These are phyloP conservation scores for Phycomyces blakesleeanus DNA, from an alignment of 192 early-diverging fungal species.

Conservation along the genomic window DNA sequence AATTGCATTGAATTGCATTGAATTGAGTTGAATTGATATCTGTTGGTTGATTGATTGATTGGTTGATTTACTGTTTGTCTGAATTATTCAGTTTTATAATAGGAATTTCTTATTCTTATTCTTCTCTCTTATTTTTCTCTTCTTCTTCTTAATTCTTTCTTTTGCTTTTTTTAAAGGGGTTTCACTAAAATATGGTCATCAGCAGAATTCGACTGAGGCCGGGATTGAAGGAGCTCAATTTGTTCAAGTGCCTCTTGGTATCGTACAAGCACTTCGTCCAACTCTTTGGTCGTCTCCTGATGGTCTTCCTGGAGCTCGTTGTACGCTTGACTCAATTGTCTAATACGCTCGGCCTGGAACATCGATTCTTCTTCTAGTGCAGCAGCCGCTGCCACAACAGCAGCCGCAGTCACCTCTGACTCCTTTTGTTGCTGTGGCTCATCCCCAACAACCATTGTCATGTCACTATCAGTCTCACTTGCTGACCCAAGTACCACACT, in stretches of 20 bases:
- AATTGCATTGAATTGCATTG: too few species aligned
- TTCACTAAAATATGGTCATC: background rate
- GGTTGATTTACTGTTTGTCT: too few species aligned
- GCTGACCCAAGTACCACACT: background rate
- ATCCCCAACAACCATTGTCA: background rate
- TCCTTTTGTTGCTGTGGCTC: slow-evolving; percentile 5
- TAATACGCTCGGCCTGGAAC: slow-evolving; percentile 4
- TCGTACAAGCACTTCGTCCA: slow-evolving; percentile 17
- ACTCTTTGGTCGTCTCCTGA: slow-evolving; percentile 21
- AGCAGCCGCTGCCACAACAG: slow-evolving; percentile 9
- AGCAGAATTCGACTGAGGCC: background rate
- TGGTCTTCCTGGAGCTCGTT: slow-evolving; percentile 8
- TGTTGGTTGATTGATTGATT: too few species aligned
- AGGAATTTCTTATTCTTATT: too few species aligned
- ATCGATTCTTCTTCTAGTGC: background rate
- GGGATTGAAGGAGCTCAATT: slow-evolving; percentile 1
- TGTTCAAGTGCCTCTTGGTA: slow-evolving; percentile 28
- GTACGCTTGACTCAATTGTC: background rate
- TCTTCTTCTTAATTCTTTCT: too few species aligned
- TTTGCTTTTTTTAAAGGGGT: too few species aligned
- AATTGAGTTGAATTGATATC: too few species aligned
- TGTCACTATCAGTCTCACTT: slow-evolving; percentile 1
- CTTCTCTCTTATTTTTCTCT: too few species aligned
- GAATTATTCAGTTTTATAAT: too few species aligned
- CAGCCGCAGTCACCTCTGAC: slow-evolving; percentile 1